A percentile compares a stretch with the other conserved stretches of the same genome.
These are phyloP conservation scores for Phoenix roebelenii DNA, from an alignment of 176 grass and related monocot genomes.

Conservation along the genomic window DNA sequence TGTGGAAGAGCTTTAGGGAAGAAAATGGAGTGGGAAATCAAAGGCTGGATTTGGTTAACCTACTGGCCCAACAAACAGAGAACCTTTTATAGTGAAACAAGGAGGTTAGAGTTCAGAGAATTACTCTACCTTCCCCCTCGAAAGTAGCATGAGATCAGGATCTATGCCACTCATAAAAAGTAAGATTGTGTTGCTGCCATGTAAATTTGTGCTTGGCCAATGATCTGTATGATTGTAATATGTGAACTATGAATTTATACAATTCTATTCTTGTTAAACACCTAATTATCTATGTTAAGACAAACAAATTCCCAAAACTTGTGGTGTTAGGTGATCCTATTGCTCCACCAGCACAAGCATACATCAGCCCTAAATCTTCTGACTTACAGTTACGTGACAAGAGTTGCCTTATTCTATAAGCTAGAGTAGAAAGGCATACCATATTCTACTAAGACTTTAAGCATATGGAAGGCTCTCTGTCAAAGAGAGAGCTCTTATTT, in stretches of 20 bases:
- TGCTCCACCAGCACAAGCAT: not conserved
- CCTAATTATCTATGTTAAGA: not conserved
- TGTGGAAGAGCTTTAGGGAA: constrained; percentile 34
- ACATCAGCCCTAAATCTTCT: not conserved
- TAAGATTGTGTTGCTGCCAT: not conserved
- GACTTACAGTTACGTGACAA: not conserved
- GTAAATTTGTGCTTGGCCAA: not conserved
- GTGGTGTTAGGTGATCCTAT: too few relatives aligned
- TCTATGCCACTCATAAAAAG: not conserved
- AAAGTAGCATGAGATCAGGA: constrained; percentile 23
- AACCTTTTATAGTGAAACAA: constrained; percentile 63
- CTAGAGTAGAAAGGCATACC: not conserved
- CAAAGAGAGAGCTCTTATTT: too few relatives aligned
- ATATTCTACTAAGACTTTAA: too few relatives aligned
- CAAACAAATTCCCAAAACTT: too few relatives aligned
- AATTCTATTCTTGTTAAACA: not conserved
- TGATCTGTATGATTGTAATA: not conserved
- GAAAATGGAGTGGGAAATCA: constrained; percentile 69
- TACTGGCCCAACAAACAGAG: constrained; percentile 96
- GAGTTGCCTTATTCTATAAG: not conserved
- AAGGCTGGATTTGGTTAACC: constrained; percentile 71
- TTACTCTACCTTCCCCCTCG: constrained; percentile 45
- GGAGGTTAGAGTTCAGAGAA: constrained; percentile 64
- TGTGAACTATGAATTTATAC: not conserved
- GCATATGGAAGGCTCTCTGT: too few relatives aligned